These are phyloP conservation scores for Tolypocladium amazonense DNA, from an alignment of 2,329 filamentous ascomycete species.

Conservation along the genomic window DNA sequence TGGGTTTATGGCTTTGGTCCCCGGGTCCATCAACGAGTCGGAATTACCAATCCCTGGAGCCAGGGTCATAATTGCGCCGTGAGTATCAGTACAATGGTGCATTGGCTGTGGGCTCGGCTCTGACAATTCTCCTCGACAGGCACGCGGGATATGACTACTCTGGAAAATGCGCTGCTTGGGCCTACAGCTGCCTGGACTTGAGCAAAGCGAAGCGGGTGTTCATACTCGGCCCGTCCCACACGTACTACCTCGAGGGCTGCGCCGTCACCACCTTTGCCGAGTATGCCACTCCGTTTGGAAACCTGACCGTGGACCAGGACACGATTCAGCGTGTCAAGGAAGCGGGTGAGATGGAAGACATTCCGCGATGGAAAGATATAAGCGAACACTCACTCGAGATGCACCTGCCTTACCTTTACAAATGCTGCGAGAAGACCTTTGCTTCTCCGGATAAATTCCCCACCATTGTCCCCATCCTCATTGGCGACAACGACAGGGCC, in stretches of 20 bases:
- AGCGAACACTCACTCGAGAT: slow-evolving; percentile 92
- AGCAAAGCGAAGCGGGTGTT: slow-evolving; percentile 78
- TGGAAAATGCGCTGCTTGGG: slow-evolving; percentile 84
- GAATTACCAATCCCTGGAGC: slow-evolving; percentile 61
- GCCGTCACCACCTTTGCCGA: slow-evolving; percentile 62
- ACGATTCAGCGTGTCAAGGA: slow-evolving; percentile 39
- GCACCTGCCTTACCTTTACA: slow-evolving; percentile 90
- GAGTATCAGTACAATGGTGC: slow-evolving; percentile 27
- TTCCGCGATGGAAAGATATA: slow-evolving; percentile 58
- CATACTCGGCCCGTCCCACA: slow-evolving; percentile 85
- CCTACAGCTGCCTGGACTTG: slow-evolving; percentile 82
- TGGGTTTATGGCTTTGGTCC: slow-evolving; percentile 62
- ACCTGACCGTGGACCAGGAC: slow-evolving; percentile 52
- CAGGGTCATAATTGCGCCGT: slow-evolving; percentile 88
- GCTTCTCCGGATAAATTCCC: slow-evolving; percentile 48
- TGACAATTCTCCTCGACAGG: slow-evolving; percentile 31
- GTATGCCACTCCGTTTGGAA: slow-evolving; percentile 67
- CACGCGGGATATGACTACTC: slow-evolving; percentile 94
- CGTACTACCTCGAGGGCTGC: slow-evolving; percentile 66
- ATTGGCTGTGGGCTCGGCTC: neutral
- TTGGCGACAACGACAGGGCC: slow-evolving; percentile 57
- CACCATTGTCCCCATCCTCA: slow-evolving; percentile 70
- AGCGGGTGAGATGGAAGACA: slow-evolving; percentile 30
- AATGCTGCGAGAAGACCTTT: slow-evolving; percentile 49
- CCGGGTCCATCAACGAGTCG: slow-evolving; percentile 46